These are phyloP conservation scores for Powellomyces hirtus DNA, from an alignment of 192 early-diverging fungal genomes.

Conservation along the genomic window DNA sequence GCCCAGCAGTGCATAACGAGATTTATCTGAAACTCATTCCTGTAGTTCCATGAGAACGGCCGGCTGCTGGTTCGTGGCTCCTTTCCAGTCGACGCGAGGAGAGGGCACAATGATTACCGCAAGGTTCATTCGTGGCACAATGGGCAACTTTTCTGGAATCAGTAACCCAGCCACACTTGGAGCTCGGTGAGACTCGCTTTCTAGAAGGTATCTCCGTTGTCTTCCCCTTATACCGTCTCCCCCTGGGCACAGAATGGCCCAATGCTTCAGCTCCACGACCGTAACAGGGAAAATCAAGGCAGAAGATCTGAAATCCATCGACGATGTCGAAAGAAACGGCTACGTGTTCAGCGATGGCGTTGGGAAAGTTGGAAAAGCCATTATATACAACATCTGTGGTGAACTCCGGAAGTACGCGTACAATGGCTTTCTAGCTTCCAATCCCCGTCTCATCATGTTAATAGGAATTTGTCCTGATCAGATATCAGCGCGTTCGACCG, in stretches of 20 bases:
- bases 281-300: slow-evolving; percentile 41
- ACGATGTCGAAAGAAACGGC: slow-evolving; percentile 57
- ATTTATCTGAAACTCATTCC: too few species aligned
- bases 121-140: slow-evolving; percentile 57
- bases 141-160: slow-evolving; percentile 69
- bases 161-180: slow-evolving; percentile 67
- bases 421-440: not conserved
- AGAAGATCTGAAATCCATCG: slow-evolving; percentile 37
- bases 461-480: not conserved
- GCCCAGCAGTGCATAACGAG: too few species aligned
- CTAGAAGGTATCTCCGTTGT: not conserved
- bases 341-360: slow-evolving; percentile 75
- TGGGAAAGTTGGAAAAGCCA: slow-evolving; percentile 54
- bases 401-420: slow-evolving; percentile 18
- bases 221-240: not conserved
- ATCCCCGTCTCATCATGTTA: not conserved
- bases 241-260: slow-evolving; percentile 46
- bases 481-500: slow-evolving; percentile 1
- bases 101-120: slow-evolving; percentile 30
- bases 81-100: slow-evolving; percentile 49
- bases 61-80: slow-evolving; percentile 61
- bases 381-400: slow-evolving; percentile 39
- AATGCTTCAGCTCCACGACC: slow-evolving; percentile 70
- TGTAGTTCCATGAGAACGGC: slow-evolving; percentile 39
- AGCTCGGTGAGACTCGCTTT: slow-evolving; percentile 38